These are phyloP conservation scores for Cnidoscolus chayamansa DNA, from an alignment of 441 rosid genomes.

Conservation along the genomic window DNA sequence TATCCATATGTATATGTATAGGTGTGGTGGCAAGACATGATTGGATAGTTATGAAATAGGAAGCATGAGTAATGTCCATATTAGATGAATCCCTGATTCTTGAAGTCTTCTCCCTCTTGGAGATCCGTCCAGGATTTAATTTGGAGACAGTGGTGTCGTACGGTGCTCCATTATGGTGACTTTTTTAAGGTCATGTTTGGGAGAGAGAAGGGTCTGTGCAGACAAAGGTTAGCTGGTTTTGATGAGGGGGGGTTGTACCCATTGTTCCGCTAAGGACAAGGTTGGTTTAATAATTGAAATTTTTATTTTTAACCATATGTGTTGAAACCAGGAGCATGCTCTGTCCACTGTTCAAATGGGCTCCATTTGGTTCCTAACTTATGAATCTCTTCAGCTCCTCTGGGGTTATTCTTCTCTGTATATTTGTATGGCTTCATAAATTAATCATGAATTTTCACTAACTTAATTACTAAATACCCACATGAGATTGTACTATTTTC, in stretches of 20 bases:
- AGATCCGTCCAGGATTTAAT: slow-evolving; percentile 47
- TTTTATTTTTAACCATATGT: slow-evolving; percentile 1
- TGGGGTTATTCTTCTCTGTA: no score
- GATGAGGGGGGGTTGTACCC: slow-evolving; percentile 23
- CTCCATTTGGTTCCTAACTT: neutral
- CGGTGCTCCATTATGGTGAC: slow-evolving; percentile 27
- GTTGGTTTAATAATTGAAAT: slow-evolving; percentile 28
- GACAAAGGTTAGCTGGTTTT: slow-evolving; percentile 24
- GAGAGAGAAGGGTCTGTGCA: neutral
- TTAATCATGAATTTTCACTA: neutral
- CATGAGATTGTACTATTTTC: slow-evolving; percentile 15
- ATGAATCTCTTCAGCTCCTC: neutral
- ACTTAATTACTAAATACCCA: neutral
- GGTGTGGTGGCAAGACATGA: no score
- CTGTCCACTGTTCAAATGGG: slow-evolving; percentile 11
- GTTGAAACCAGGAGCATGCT: slow-evolving; percentile 23
- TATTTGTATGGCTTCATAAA: neutral
- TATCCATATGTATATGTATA: neutral
- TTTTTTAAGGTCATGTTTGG: neutral
- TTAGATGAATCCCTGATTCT: slow-evolving; percentile 20
- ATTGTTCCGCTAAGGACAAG: slow-evolving; percentile 18
- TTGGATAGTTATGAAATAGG: neutral
- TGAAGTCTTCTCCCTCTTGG: slow-evolving; percentile 23
- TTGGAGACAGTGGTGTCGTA: slow-evolving; percentile 48
- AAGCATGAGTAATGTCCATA: slow-evolving; percentile 9